Conservation (phyloP, 768 basidiomycete species). For the Calocybe gangraenosa region DNA sequence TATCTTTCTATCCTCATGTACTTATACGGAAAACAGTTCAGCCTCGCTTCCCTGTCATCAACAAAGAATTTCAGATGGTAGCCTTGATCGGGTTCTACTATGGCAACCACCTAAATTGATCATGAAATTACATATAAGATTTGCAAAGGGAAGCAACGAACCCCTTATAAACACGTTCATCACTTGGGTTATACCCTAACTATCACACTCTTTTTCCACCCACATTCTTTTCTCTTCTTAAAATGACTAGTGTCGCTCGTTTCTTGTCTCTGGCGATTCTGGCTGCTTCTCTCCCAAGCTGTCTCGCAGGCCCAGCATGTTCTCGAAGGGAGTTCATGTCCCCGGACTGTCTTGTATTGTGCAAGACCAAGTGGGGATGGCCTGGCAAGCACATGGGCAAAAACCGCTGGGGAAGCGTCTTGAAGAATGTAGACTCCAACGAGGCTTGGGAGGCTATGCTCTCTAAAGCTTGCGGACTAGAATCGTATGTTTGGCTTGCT, state of each 20-base stretch:
- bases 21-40: no score
- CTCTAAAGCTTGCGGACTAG: constrained; percentile 39
- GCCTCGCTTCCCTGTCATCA: no score
- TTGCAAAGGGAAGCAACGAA: no score
- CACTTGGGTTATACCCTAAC: background rate
- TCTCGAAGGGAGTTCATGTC: constrained; percentile 30
- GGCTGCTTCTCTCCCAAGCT: constrained; percentile 30
- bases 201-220: constrained; percentile 18
- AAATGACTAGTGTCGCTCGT: constrained; percentile 34
- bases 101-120: constrained; percentile 14
- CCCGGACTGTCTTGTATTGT: constrained; percentile 33
- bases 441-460: constrained; percentile 32
- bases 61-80: constrained; percentile 7
- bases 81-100: constrained; percentile 17
- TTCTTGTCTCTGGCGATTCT: constrained; percentile 31
- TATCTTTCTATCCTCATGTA: no score
- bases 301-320: constrained; percentile 44
- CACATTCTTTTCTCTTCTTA: constrained; percentile 21
- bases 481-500: background rate
- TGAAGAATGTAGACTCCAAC: constrained; percentile 28
- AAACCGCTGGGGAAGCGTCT: constrained; percentile 55
- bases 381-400: constrained; percentile 44
- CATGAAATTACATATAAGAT: no score
- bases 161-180: constrained; percentile 6
- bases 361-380: constrained; percentile 44